A percentile compares a stretch with the other conserved stretches of the same genome.
These are phyloP conservation scores for Xylaria arbuscula DNA, from an alignment of 2,329 filamentous ascomycete genomes.

Conservation along the genomic window DNA sequence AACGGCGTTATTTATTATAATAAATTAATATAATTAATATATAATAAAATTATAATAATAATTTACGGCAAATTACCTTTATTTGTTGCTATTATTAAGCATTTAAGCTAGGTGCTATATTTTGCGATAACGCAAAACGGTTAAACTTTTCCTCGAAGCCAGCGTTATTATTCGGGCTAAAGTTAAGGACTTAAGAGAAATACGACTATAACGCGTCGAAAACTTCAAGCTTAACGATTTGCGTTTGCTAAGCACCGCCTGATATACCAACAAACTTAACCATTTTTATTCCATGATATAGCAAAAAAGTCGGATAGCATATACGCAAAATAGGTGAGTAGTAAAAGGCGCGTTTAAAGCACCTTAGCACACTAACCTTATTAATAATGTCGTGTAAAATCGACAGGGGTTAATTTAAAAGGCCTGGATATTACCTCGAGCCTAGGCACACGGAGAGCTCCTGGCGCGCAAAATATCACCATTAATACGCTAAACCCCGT, in stretches of 20 bases:
- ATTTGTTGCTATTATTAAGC: background rate
- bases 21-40: conserved; percentile 1
- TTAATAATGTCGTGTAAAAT: background rate
- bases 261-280: background rate
- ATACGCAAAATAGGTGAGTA: background rate
- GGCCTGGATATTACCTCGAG: no score
- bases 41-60: conserved; percentile 5
- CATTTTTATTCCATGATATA: conserved; percentile 7
- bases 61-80: background rate
- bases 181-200: background rate
- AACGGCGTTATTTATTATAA: background rate
- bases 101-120: background rate
- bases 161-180: background rate
- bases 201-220: background rate
- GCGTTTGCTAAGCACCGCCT: background rate
- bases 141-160: background rate
- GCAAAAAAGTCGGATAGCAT: background rate
- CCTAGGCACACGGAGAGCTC: no score
- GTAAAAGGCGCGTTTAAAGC: background rate
- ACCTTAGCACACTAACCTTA: background rate
- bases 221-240: conserved; percentile 1
- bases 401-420: background rate
- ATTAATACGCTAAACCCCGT: no score
- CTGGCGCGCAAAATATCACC: no score
- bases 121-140: background rate